Evolutionary conservation across 768 basidiomycete genomes (phyloP).

Genomic region (Phaeolepiota aurea): DNA sequence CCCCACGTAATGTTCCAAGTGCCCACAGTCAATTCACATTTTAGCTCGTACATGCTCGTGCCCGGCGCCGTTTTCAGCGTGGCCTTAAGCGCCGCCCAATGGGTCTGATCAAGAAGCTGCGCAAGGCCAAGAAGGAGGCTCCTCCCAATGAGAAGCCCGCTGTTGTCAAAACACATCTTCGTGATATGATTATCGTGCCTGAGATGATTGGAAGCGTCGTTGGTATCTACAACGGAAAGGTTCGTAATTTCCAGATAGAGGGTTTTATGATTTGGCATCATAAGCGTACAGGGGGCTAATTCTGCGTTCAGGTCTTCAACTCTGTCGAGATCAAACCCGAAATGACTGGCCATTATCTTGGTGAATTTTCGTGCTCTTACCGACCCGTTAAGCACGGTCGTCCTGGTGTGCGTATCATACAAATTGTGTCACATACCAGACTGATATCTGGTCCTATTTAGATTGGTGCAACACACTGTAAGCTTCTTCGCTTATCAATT

Average conservation of each 20-base stretch:
- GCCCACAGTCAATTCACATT: slow-evolving; percentile 3
- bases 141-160: slow-evolving; percentile 98
- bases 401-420: slow-evolving; percentile 72
- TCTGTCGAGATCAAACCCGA: slow-evolving; percentile 99
- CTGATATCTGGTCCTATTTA: slow-evolving; percentile 18
- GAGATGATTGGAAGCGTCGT: slow-evolving; percentile 99
- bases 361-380: slow-evolving; percentile 95
- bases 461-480: slow-evolving; percentile 90
- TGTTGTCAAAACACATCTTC: slow-evolving; percentile 97
- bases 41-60: slow-evolving; percentile 96
- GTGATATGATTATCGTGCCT: slow-evolving; percentile 99
- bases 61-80: slow-evolving; percentile 96
- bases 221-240: slow-evolving; percentile 98
- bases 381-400: slow-evolving; percentile 99
- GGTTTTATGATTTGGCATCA: background rate
- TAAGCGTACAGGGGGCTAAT: background rate
- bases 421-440: slow-evolving; percentile 1
- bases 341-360: slow-evolving; percentile 99
- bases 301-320: slow-evolving; percentile 64
- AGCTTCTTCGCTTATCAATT: slow-evolving; percentile 20
- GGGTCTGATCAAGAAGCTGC: slow-evolving; percentile 98
- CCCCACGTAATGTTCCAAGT: slow-evolving; percentile 1
- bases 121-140: slow-evolving; percentile 99
- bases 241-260: slow-evolving; percentile 21
- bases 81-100: slow-evolving; percentile 98